A percentile compares a stretch with the other conserved stretches of the same genome.
Evolutionary conservation across 176 grass and related monocot genomes (phyloP).

Genomic region (Puccinellia tenuiflora): DNA sequence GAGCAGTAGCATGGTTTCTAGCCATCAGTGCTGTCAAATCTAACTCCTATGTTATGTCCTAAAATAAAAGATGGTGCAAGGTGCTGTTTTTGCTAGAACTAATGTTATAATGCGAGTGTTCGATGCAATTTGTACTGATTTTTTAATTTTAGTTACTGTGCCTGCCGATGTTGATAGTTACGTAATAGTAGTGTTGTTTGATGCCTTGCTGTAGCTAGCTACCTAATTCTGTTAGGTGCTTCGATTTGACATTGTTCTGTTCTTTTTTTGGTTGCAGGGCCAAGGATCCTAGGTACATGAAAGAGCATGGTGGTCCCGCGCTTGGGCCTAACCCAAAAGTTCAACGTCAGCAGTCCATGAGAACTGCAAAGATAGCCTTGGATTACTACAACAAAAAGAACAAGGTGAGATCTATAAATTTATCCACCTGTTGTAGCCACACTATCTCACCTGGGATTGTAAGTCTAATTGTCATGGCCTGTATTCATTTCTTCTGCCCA

Average conservation of each 20-base stretch:
- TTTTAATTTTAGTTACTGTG: neutral
- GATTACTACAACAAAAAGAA: conserved; percentile 1
- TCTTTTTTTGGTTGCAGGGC: neutral
- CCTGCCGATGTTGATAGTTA: neutral
- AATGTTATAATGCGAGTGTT: no score
- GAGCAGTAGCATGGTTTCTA: no score
- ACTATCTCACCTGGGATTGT: neutral
- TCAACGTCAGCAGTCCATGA: neutral
- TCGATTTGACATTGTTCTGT: neutral
- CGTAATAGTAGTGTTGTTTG: neutral
- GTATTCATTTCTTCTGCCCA: neutral
- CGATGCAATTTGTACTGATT: neutral
- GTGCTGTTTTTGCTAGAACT: no score
- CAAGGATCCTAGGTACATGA: neutral
- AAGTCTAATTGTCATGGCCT: neutral
- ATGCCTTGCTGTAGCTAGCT: neutral
- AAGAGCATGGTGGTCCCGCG: neutral
- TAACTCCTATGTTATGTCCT: no score
- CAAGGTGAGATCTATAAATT: neutral
- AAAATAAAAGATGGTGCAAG: no score
- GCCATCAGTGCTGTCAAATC: no score
- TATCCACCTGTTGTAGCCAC: neutral
- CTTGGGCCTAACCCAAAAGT: neutral
- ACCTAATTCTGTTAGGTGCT: neutral
- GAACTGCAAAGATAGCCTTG: neutral